A percentile compares a stretch with the other conserved stretches of the same genome.
phyloP scores from a whole-genome alignment of 176 grass and related monocot species.

The Panicum miliaceum region DNA sequence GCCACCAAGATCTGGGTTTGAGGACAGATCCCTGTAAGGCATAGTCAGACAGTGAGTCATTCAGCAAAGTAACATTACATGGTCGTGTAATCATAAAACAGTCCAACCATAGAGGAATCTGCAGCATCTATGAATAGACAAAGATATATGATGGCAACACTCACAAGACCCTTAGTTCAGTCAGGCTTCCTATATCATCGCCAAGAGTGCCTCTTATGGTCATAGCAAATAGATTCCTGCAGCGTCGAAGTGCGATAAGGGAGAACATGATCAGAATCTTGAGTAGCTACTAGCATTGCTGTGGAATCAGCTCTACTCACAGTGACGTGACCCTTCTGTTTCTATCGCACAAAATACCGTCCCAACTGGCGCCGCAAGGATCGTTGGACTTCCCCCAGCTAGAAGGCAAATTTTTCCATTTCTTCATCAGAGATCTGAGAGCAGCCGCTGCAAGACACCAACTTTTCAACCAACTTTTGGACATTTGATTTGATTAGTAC shows the following conservation, averaged over 20 bases:
- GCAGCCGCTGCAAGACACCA: conserved; percentile 44
- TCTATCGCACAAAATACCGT: conserved; percentile 52
- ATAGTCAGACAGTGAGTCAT: conserved; percentile 9
- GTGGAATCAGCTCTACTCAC: conserved; percentile 46
- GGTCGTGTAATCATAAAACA: not conserved
- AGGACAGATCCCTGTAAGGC: conserved; percentile 75
- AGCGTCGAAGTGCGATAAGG: not conserved
- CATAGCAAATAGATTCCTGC: conserved; percentile 75
- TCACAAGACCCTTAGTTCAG: conserved; percentile 60
- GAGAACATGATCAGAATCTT: conserved; percentile 16
- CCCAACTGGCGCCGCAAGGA: conserved; percentile 67
- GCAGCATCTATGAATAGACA: not conserved
- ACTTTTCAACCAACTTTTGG: conserved; percentile 2
- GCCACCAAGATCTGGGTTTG: conserved; percentile 52
- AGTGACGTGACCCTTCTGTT: conserved; percentile 62
- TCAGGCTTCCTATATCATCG: conserved; percentile 64
- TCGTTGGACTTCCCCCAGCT: conserved; percentile 61
- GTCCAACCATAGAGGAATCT: not conserved
- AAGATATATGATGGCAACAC: conserved; percentile 25
- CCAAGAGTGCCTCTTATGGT: conserved; percentile 55
- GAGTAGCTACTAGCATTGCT: not conserved
- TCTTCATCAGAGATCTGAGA: conserved; percentile 56
- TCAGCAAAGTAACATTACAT: not conserved
- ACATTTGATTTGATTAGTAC: not conserved
- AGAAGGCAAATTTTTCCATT: conserved; percentile 66